Conservation (phyloP, 352 stramenopile genomes). For the Globisporangium mamillatum region DNA sequence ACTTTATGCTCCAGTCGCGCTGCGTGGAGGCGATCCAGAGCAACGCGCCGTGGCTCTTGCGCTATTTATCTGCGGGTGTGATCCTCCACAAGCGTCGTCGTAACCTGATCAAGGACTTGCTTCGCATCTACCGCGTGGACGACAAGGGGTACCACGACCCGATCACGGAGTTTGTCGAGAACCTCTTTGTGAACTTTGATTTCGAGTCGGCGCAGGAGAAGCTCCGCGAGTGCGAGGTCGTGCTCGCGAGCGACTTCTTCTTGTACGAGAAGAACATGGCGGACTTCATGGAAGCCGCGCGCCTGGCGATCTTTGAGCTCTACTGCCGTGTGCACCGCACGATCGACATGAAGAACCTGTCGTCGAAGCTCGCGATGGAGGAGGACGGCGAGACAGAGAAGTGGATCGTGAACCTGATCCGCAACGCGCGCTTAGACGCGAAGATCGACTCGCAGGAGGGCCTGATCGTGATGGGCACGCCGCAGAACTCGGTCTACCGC, state of each 20-base stretch:
- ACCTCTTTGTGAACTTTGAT: slow-evolving; percentile 98
- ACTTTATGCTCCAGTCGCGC: slow-evolving; percentile 93
- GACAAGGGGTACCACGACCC: slow-evolving; percentile 82
- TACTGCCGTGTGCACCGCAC: slow-evolving; percentile 99
- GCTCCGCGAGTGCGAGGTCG: slow-evolving; percentile 92
- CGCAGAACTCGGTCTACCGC: slow-evolving; percentile 92
- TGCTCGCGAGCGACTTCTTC: slow-evolving; percentile 98
- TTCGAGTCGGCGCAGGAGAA: slow-evolving; percentile 97
- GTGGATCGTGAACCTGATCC: slow-evolving; percentile 99
- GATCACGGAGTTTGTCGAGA: slow-evolving; percentile 95
- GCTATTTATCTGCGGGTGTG: slow-evolving; percentile 96
- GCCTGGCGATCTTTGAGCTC: slow-evolving; percentile 99
- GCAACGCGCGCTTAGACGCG: slow-evolving; percentile 95
- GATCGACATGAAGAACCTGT: slow-evolving; percentile 97
- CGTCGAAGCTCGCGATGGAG: slow-evolving; percentile 95
- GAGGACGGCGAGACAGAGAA: slow-evolving; percentile 96
- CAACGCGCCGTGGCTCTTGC: slow-evolving; percentile 97
- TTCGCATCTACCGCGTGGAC: slow-evolving; percentile 93
- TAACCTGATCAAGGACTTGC: slow-evolving; percentile 93
- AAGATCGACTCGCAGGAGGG: slow-evolving; percentile 98
- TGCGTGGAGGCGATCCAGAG: slow-evolving; percentile 98
- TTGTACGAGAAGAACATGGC: slow-evolving; percentile 94
- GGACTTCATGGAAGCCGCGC: slow-evolving; percentile 98
- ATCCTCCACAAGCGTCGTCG: slow-evolving; percentile 96
- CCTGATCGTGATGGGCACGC: slow-evolving; percentile 96